Base-by-base conservation (phyloP, 192 early-diverging fungal species). In the Coemansia sp. region DNA sequence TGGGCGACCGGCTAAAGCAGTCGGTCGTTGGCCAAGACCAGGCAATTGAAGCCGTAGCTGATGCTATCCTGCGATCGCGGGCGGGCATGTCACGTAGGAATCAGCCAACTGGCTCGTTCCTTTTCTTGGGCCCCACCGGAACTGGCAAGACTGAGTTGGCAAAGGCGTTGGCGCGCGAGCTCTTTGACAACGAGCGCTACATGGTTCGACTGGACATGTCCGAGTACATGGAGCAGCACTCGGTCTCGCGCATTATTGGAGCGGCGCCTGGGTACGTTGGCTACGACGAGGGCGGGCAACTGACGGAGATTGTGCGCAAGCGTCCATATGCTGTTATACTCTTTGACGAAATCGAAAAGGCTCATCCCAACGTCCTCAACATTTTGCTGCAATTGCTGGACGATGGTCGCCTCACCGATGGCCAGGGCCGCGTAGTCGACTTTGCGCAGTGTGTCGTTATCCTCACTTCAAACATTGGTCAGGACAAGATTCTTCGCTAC, bases 341-440 rank as follows among this genome's bases (percentile, higher is more conserved):
- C 25, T 93, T 99, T 72, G 98, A 99, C 80, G 98, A 99, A 82
- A 91, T 99, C 60, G 98, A 99, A 67, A 99, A 99, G 84, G 96
- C 96, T 2, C 95, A 99, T 55, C 65, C 86, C 36, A 86, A 87
- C 80, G 93, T 94, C 17, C 85, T 92, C 19, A 93, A 93, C 65
- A 84, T 94, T 45, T 71, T 94, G 41, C 84, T 94, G 21, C 90
- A 93, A 73, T 82, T 94, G 11, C 85, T 94, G n/a, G 98, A 99
- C 75, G 96, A 99, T 72, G 98, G 95, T 51, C 86, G 93, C 27
- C 79, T 99, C 44, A 99, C 98, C 7, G 96, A 98, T 63, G 94
- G 93, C 34, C 91, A 97, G 67, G 98, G 98, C 39, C 87, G 93
- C 36, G 76, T 90, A 38, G 91, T 98, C 25, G 94, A 99, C 80